Base-by-base conservation (phyloP, 441 rosid genomes). In the Flueggea neowawraea region DNA sequence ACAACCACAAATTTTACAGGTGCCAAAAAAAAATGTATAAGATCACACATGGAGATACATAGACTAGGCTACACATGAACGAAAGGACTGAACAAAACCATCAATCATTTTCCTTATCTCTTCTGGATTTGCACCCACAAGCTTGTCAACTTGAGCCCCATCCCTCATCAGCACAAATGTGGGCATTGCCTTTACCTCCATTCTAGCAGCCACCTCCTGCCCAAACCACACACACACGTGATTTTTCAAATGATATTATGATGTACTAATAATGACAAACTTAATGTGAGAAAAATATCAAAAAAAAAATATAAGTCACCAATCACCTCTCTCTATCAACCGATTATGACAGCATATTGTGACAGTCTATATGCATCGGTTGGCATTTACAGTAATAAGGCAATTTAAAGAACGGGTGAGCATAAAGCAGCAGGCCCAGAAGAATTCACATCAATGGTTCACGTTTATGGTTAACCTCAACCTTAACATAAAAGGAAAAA, bases 161-260 rank as follows among this genome's bases (percentile, higher is more conserved):
- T 78, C 87, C 68, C 69, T 91, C 89, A 86, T 75, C 78, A 86
- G 70, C 76, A 86, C 31, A 76, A 91, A 91, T 9, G 99, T 89
- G 0, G 99, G 96, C 99, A 95, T 95, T 31, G 99, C 97, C 74
- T 88, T 91, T 31, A 85, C 76, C 66, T 81, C 86, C 83, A 88
- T 60, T 60, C 69, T 78, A 14, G 64, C 49, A 2, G 96, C 96
- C 55, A 91, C 93, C 62, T 81, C 96, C 98, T 91, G 65, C 49
- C 44, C 63, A 45, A 54, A 54, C 66, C 62, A 63, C 28, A 57
- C 10, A 36, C 6, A 16, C 2, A 31, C 28, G 2, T 2, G 28
- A 22, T 22, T 22, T 22, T 22, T 22, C 28, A 22, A 22, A 22
- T 22, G 28, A 22, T 22, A 22, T 22, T 22, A 22, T 14, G 28